phyloP scores from a whole-genome alignment of 1,284 basidiomycete species.

The Rhodotorula sp. region DNA sequence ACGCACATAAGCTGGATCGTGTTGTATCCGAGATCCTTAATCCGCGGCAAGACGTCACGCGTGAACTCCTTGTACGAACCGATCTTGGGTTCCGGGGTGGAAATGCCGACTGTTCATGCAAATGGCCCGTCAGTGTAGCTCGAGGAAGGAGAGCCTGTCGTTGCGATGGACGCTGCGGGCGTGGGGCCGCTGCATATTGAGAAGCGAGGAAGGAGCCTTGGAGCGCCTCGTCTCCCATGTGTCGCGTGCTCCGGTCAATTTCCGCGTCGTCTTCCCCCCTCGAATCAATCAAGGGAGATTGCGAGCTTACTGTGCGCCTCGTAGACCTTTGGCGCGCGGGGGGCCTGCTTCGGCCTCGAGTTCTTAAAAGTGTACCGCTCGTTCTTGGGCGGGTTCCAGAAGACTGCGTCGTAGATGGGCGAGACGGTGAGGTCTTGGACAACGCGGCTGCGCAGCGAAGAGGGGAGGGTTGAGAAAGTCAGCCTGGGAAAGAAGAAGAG shows the following conservation, averaged over 20 bases:
- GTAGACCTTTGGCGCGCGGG: conserved; percentile 78
- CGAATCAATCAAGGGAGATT: too few relatives aligned
- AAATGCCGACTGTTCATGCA: conserved; percentile 72
- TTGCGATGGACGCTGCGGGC: too few relatives aligned
- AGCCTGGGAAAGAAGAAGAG: not conserved
- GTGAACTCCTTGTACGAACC: conserved; percentile 97
- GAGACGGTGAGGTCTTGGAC: conserved; percentile 90
- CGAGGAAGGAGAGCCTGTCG: too few relatives aligned
- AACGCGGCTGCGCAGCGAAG: conserved; percentile 58
- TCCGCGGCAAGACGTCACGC: conserved; percentile 74
- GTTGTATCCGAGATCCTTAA: conserved; percentile 90
- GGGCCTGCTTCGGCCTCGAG: conserved; percentile 61
- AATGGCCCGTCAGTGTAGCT: too few relatives aligned
- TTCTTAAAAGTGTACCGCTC: conserved; percentile 81
- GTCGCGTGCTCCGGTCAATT: not conserved
- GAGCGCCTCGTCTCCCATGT: not conserved
- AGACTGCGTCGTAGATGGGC: conserved; percentile 91
- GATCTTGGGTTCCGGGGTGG: conserved; percentile 78
- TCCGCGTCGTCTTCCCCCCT: too few relatives aligned
- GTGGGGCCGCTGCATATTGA: too few relatives aligned
- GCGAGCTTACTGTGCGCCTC: conserved; percentile 71
- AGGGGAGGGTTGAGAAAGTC: not conserved
- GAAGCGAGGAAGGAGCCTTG: too few relatives aligned
- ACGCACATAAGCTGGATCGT: conserved; percentile 95
- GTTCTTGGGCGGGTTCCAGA: conserved; percentile 85